Percentiles rank a stretch among this genome's conserved stretches.
Conservation (phyloP, 495 filamentous ascomycete species). For the Diplogelasinospora grovesii region DNA sequence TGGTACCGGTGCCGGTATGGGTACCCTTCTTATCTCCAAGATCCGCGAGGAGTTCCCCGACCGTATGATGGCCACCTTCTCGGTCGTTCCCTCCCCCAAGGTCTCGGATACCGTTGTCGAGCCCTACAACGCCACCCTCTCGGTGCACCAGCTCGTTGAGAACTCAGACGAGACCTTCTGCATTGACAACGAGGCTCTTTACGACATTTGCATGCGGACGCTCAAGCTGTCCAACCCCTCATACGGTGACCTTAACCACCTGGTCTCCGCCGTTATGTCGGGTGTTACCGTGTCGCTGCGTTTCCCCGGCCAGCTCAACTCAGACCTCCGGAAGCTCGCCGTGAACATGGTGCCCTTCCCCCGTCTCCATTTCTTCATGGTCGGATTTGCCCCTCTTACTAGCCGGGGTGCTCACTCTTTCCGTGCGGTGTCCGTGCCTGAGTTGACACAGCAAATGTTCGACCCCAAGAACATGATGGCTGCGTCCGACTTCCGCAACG, state of each 20-base stretch:
- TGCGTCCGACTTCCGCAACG: conserved; percentile 98
- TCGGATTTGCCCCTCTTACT: conserved; percentile 97
- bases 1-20: conserved; percentile 99
- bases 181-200: conserved; percentile 99
- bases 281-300: conserved; percentile 97
- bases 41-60: conserved; percentile 99
- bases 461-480: conserved; percentile 99
- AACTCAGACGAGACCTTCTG: conserved; percentile 99
- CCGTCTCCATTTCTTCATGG: conserved; percentile 99
- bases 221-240: conserved; percentile 97
- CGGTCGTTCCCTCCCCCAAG: conserved; percentile 98
- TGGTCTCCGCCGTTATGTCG: conserved; percentile 99
- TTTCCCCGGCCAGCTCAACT: conserved; percentile 99
- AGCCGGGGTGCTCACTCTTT: conserved; percentile 91
- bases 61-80: conserved; percentile 99
- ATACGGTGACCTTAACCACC: conserved; percentile 98
- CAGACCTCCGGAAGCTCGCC: conserved; percentile 97
- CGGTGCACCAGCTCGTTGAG: conserved; percentile 98
- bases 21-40: conserved; percentile 99
- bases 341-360: conserved; percentile 99
- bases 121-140: conserved; percentile 99
- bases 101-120: conserved; percentile 99
- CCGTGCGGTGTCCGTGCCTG: conserved; percentile 95
- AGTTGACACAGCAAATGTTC: conserved; percentile 99
- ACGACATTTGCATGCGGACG: conserved; percentile 99